phyloP scores from a whole-genome alignment of 164 flowering plant species.

The Magnolia kwangsiensis region DNA sequence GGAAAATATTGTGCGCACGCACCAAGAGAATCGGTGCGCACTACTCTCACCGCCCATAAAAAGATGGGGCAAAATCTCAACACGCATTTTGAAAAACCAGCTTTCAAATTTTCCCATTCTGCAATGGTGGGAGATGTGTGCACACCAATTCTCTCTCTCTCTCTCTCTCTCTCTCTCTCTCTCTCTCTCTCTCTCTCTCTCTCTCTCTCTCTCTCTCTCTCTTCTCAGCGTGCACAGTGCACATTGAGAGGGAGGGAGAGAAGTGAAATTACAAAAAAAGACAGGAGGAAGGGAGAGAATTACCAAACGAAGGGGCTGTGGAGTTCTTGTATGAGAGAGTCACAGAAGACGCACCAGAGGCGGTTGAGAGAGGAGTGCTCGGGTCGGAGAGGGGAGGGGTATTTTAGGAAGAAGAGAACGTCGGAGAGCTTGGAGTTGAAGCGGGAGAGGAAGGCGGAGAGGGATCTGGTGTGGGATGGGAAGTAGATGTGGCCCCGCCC shows the following conservation, averaged over 20 bases:
- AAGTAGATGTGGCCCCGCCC: slow-evolving; percentile 76
- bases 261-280: background rate
- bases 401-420: slow-evolving; percentile 55
- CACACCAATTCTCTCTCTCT: background rate
- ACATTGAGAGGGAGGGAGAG: background rate
- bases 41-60: too few relatives aligned
- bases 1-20: background rate
- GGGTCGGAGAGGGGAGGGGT: slow-evolving; percentile 50
- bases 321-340: slow-evolving; percentile 46
- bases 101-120: too few relatives aligned
- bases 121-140: too few relatives aligned
- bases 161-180: slow-evolving; percentile 5
- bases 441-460: slow-evolving; percentile 59
- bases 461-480: slow-evolving; percentile 59
- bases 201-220: slow-evolving; percentile 7
- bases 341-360: slow-evolving; percentile 93
- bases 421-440: slow-evolving; percentile 60
- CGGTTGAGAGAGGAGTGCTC: slow-evolving; percentile 51
- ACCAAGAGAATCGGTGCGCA: too few relatives aligned
- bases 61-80: too few relatives aligned
- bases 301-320: slow-evolving; percentile 65
- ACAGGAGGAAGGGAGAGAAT: background rate
- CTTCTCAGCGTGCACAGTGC: background rate
- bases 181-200: slow-evolving; percentile 5
- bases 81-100: too few relatives aligned